A percentile compares a stretch with the other conserved stretches of the same genome.
Evolutionary conservation across 192 early-diverging fungal genomes (phyloP).

Genomic region (Phlyctochytrium bullatum): DNA sequence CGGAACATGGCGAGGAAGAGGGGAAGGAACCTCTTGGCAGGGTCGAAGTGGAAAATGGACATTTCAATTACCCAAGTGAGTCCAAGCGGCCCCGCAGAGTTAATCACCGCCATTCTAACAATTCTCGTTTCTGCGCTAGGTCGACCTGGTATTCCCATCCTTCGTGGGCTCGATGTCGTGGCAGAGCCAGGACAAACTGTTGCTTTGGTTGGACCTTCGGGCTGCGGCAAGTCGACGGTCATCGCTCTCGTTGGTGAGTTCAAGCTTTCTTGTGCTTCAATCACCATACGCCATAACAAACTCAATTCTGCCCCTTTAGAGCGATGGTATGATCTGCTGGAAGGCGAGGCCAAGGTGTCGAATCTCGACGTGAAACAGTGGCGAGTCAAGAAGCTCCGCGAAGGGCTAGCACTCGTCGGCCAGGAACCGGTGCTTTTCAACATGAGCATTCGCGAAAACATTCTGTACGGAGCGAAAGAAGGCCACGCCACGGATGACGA

Average conservation of each 20-base stretch:
- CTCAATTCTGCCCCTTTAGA: too few relatives aligned
- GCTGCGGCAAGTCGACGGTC: conserved; percentile 74
- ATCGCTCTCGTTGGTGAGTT: conserved; percentile 30
- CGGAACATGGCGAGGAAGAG: conserved; percentile 3
- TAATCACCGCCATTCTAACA: too few relatives aligned
- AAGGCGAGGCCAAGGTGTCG: conserved; percentile 64
- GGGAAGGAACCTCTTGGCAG: conserved; percentile 57
- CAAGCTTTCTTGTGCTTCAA: not conserved
- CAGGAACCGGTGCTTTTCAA: conserved; percentile 94
- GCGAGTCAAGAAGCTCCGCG: conserved; percentile 66
- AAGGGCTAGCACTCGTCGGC: conserved; percentile 79
- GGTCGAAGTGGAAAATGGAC: conserved; percentile 51
- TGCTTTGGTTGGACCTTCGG: conserved; percentile 82
- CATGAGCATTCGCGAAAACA: conserved; percentile 85
- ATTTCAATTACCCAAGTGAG: conserved; percentile 74
- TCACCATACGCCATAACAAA: not conserved
- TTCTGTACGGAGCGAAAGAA: conserved; percentile 54
- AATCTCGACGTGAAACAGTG: conserved; percentile 57
- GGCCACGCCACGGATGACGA: conserved; percentile 59
- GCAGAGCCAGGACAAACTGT: conserved; percentile 69
- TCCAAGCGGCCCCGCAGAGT: too few relatives aligned
- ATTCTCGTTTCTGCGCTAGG: conserved; percentile 49
- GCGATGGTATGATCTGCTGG: conserved; percentile 74
- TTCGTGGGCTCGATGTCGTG: conserved; percentile 53
- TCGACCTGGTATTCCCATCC: conserved; percentile 51